phyloP scores from a whole-genome alignment of 2,329 filamentous ascomycete genomes.

The Pseudogymnoascus sp. region DNA sequence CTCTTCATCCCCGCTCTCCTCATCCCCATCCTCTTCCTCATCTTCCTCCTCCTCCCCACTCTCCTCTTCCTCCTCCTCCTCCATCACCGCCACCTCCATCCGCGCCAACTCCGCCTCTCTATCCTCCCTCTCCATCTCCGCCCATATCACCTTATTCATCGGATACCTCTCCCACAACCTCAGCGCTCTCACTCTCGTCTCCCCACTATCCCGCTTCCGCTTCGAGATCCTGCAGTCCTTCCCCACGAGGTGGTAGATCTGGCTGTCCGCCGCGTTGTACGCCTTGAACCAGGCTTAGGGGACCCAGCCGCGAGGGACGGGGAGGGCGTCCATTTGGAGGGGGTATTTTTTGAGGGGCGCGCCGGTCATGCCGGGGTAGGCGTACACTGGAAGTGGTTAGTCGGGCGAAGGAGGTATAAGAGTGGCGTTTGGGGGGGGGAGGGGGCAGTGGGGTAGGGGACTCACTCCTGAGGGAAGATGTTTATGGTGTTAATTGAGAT shows the following conservation, averaged over 20 bases:
- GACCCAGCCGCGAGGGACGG: not conserved
- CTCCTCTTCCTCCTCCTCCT: not conserved
- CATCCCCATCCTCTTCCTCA: not conserved
- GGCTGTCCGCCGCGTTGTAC: constrained; percentile 2
- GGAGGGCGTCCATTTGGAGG: constrained; percentile 4
- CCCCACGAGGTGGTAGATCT: not conserved
- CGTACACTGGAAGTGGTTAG: not conserved
- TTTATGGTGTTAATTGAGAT: not conserved
- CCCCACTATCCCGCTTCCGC: not conserved
- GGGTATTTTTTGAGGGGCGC: not conserved
- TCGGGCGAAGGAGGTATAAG: not conserved
- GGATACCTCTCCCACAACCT: constrained; percentile 4
- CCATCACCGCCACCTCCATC: not conserved
- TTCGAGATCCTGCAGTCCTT: not conserved
- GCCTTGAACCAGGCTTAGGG: not conserved
- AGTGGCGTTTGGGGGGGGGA: too few species aligned
- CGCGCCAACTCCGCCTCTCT: not conserved
- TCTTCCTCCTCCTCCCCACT: not conserved
- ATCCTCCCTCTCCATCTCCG: not conserved
- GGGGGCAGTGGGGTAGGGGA: too few species aligned
- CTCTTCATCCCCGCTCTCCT: not conserved
- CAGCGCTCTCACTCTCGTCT: constrained; percentile 4
- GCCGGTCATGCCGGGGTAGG: not conserved
- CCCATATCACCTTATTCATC: not conserved
- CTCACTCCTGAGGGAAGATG: not conserved